Base-by-base conservation (phyloP, 1,139 yeast genomes). In the Geotrichum histeridarum region DNA sequence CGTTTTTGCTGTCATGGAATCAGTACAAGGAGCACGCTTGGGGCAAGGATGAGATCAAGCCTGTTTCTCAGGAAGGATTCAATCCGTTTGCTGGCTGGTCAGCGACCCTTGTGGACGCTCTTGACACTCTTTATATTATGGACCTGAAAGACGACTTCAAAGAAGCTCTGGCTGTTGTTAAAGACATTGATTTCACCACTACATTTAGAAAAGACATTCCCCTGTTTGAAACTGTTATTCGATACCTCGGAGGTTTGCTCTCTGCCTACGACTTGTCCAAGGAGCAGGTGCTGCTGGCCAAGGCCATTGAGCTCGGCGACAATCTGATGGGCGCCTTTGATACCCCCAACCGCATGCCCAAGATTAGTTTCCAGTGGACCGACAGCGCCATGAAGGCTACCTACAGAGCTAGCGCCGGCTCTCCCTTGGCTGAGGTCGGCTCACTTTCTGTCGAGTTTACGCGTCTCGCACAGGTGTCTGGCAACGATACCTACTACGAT, bases 161-260 rank as follows among this genome's bases (percentile, higher is more conserved):
- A 8, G 71, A 77, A 38, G 87, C 86, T 1, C 68, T 78, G 14
- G 63, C 72, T 4, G 78, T 79, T 73, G 75, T 86, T 35, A 70
- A 73, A 46, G 65, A 68, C 1, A 77, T 84, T 51, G 82, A 83
- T 63, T 83, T 84, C 64, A 71, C 76, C 11, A 63, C 68, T 38
- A 67, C 77, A 1, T 67, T 68, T 22, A 61, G 77, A 51, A 65
- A 67, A 8, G 68, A 70, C 33, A 81, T 84, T 53, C 86, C 86
- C 53, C 73, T 85, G 14, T 83, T 85, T 64, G 93, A 86, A 63
- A 81, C 88, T 37, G 80, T 84, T 30, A 83, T 84, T 57, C 73
- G 91, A 56, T 81, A 82, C 71, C 71, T 86, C 50, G 94, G 93
- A 8, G 93, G 94, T 0, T 73, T 86, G 45, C 65, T 86, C 35